Percentiles rank a stretch among this genome's conserved stretches.
Evolutionary conservation across 2,329 filamentous ascomycete species (phyloP).

Genomic region (Septoria petroselini): DNA sequence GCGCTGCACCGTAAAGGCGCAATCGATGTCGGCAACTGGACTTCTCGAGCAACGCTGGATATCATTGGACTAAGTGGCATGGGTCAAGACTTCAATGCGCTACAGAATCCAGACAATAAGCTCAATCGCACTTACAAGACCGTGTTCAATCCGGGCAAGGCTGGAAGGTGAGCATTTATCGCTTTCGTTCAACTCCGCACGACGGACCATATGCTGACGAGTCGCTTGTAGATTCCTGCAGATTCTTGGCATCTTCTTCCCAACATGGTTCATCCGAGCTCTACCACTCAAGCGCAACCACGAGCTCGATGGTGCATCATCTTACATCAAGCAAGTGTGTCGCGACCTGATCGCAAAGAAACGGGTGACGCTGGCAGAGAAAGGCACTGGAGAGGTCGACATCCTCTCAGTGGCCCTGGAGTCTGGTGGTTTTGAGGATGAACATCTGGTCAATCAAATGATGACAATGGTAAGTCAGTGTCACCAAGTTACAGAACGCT

Average conservation of each 20-base stretch:
- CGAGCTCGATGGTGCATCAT: slow-evolving; percentile 57
- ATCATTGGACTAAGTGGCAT: slow-evolving; percentile 58
- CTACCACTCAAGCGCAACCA: slow-evolving; percentile 70
- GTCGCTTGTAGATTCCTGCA: slow-evolving; percentile 48
- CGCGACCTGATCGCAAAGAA: slow-evolving; percentile 68
- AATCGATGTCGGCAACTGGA: slow-evolving; percentile 47
- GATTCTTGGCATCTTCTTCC: slow-evolving; percentile 55
- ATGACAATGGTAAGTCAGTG: no score
- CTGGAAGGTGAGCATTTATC: slow-evolving; percentile 37
- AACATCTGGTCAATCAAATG: slow-evolving; percentile 65
- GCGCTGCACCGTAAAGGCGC: slow-evolving; percentile 36
- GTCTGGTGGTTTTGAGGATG: slow-evolving; percentile 71
- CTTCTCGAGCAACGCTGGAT: slow-evolving; percentile 54
- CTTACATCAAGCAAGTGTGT: slow-evolving; percentile 60
- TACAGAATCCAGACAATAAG: slow-evolving; percentile 51
- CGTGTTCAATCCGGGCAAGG: slow-evolving; percentile 49
- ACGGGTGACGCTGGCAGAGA: slow-evolving; percentile 52
- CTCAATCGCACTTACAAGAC: slow-evolving; percentile 52
- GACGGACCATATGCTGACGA: neutral
- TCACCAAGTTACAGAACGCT: no score
- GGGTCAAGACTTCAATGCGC: slow-evolving; percentile 55
- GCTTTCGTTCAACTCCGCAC: neutral
- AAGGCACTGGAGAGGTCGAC: slow-evolving; percentile 57
- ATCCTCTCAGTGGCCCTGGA: slow-evolving; percentile 78
- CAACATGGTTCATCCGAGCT: slow-evolving; percentile 56